Base-by-base conservation (phyloP, 2,329 filamentous ascomycete species). In the Alternaria arbusti region DNA sequence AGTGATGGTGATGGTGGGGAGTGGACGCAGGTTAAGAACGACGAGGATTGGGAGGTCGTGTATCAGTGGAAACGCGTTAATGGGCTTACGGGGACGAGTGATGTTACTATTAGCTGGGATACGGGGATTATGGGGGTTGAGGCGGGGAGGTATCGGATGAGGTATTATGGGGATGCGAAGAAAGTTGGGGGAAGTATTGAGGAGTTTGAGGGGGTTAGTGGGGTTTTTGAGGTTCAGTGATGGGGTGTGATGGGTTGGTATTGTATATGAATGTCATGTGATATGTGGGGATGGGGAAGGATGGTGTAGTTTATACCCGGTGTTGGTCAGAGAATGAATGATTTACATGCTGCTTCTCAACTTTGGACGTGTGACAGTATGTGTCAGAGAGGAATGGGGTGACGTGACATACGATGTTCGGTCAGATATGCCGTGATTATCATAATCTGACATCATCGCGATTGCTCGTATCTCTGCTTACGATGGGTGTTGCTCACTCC, bases 141-240 rank as follows among this genome's bases (percentile, higher is more conserved):
- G 64, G 76, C 79, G 1, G 94, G 94, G 0, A 88, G 86, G 51
- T 98, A 97, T 80, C 84, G 94, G 23, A 80, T 97, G 49, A 88
- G 85, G 81, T 98, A 97, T 76, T 95, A 90, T 80, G 95, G 95
- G 0, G 94, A 97, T 80, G 84, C 88, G 3, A 97, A 94, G 86
- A 84, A 84, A 6, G 70, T 74, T 86, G 26, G 87, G 84, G 2
- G 89, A 90, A 80, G 73, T 1, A 88, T 96, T 43, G 87, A 82
- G 43, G 78, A 86, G 4, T 96, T 97, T 61, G 63, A 72, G 36
- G 36, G 36, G 36, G 36, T 40, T 17, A 40, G 36, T 40, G 36
- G 36, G 36, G 36, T 40, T 17, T 40, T 40, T 40, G 36, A 40
- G 3, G 1, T 40, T 1, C 36, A 40, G 36, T 40, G 36, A 40